Conservation (phyloP, 1,284 basidiomycete species). For the Trichosporon inkin region DNA sequence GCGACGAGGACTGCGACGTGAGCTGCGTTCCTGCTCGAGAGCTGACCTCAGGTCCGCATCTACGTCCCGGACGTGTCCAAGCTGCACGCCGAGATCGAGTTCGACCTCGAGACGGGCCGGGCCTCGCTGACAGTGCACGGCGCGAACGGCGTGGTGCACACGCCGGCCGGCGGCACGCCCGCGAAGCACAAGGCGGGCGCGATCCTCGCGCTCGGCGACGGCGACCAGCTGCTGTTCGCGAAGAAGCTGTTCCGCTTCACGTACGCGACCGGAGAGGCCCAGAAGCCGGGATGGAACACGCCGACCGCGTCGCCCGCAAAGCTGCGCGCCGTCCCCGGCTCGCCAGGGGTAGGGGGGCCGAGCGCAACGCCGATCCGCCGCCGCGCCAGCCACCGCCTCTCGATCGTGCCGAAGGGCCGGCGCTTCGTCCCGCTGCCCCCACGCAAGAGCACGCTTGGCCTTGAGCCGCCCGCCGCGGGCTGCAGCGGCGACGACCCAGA, state of each 20-base stretch:
- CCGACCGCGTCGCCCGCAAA: slow-evolving; percentile 7
- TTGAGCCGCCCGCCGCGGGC: not conserved
- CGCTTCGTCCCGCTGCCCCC: slow-evolving; percentile 40
- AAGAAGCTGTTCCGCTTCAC: slow-evolving; percentile 48
- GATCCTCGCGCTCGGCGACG: slow-evolving; percentile 28
- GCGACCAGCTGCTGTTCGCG: slow-evolving; percentile 41
- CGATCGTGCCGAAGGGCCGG: slow-evolving; percentile 40
- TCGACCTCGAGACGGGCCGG: slow-evolving; percentile 40
- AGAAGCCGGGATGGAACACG: not conserved
- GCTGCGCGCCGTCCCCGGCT: not conserved
- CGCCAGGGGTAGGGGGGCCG: not conserved
- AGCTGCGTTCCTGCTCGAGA: slow-evolving; percentile 5
- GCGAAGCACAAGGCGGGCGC: slow-evolving; percentile 27
- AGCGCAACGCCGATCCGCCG: slow-evolving; percentile 12
- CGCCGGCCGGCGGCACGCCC: slow-evolving; percentile 16
- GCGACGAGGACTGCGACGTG: slow-evolving; percentile 44
- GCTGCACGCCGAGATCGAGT: slow-evolving; percentile 44
- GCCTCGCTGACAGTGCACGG: slow-evolving; percentile 41
- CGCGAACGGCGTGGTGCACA: slow-evolving; percentile 34
- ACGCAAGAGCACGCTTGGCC: slow-evolving; percentile 6
- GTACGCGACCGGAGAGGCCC: slow-evolving; percentile 27
- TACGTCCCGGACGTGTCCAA: slow-evolving; percentile 48
- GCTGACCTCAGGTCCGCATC: slow-evolving; percentile 38
- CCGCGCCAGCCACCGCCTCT: slow-evolving; percentile 37
- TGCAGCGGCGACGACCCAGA: slow-evolving; percentile 10